Percentiles rank a stretch among this genome's conserved stretches.
phyloP scores from a whole-genome alignment of 352 stramenopile genomes.

The Phytopythium chamaehyphon region DNA sequence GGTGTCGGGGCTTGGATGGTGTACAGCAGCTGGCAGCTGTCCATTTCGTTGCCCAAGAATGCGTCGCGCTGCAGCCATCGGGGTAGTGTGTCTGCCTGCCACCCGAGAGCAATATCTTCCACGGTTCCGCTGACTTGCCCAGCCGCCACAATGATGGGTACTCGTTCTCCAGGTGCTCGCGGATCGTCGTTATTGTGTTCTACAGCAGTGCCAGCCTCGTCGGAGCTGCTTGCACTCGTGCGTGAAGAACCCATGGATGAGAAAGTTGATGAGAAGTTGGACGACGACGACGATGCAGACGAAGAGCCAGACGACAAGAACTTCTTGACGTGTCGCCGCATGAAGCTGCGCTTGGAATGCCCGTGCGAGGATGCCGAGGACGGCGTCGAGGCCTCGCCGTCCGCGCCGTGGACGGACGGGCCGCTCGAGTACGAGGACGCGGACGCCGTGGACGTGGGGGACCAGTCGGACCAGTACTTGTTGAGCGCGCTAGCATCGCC shows the following conservation, averaged over 20 bases:
- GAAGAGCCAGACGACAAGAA: constrained; percentile 1
- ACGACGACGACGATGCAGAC: neutral
- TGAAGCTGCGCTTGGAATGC: neutral
- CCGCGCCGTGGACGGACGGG: neutral
- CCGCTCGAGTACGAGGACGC: constrained; percentile 5
- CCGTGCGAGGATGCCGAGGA: neutral
- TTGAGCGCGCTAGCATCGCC: neutral
- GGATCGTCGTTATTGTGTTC: neutral
- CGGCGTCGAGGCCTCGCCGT: neutral
- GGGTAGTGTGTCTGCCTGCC: constrained; percentile 34
- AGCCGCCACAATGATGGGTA: constrained; percentile 29
- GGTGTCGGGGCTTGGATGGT: constrained; percentile 24
- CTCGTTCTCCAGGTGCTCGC: constrained; percentile 9
- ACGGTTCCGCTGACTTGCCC: constrained; percentile 33
- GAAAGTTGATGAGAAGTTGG: neutral
- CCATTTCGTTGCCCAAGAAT: constrained; percentile 32
- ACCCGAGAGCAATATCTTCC: constrained; percentile 40
- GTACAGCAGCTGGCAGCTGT: constrained; percentile 31
- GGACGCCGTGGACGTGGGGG: neutral
- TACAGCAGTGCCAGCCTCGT: neutral
- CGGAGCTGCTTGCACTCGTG: neutral
- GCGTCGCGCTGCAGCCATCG: constrained; percentile 33
- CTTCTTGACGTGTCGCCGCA: constrained; percentile 1
- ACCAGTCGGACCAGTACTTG: constrained; percentile 2
- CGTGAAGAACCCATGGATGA: neutral